Evolutionary conservation across 148 eudicot genomes (phyloP), one percentile per base, ranked within the genome.

Genomic region (Rhododendron vialii): DNA sequence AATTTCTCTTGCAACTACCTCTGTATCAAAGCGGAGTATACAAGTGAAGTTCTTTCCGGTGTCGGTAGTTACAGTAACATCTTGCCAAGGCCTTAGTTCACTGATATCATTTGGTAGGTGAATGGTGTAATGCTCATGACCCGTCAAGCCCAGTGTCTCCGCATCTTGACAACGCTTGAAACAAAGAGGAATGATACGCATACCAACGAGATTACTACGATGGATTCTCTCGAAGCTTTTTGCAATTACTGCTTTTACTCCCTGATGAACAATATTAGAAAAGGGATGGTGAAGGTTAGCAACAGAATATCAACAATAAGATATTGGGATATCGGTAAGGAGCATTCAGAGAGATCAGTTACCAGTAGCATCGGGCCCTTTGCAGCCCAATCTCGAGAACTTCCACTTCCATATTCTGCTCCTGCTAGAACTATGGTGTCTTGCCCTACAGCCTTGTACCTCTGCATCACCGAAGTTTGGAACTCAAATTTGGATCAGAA

Each of bases 301-400:
- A 12, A 71, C 45, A 26, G 47, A 13, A 30, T 26, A 48, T 53
- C 18, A 30, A 3, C 82, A 63, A 47, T 76, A 20, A 10, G 35
- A n/a, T 45, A 83, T 18, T 78, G 35, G 85, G 38, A 11, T 43
- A 84, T 17, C 78, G 12, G 59, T 50, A 55, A 12, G 57, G 83
- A 43, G 24, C 35, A 74, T 74, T 15, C 10, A 45, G 24, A 43
- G 43, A 30, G 2, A 74, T 17, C 55, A 77, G 48, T 90, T 41
- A 94, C 99, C 92, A 84, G 98, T 83, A 97, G 92, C 99, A 95
- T 95, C 30, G 98, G 98, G 24, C 99, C 99, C 92, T 97, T 97
- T 38, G 99, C 99, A 86, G 99, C 99, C 99, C 99, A 97, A 77
- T 97, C 99, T 57, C 99, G 91, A 45, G 99, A 97, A 87, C 99